Base-by-base conservation (phyloP, 2,329 filamentous ascomycete species). In the Trichoderma cornu-damae region DNA sequence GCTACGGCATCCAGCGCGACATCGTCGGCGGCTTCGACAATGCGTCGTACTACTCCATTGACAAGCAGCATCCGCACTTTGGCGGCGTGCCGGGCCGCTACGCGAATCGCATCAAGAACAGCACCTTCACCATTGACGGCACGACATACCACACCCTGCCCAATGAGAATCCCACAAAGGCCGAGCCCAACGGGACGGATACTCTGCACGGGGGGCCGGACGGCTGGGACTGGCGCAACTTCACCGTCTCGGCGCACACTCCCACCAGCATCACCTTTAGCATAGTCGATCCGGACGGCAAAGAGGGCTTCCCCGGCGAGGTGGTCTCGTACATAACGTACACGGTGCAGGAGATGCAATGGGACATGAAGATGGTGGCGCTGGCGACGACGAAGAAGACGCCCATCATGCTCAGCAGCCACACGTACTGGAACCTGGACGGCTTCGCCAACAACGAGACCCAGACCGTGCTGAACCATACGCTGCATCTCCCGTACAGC, bases 351-450 rank as follows among this genome's bases (percentile, higher is more conserved):
- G 81, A 84, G 26, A 76, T 79, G 68, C 81, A 83, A 47, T 91
- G 88, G 87, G 79, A 88, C 66, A 78, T 90, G 65, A 86, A 83
- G 72, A 90, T 92, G 78, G 74, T 85, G 12, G 88, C 88, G 38
- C 70, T 87, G 56, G 77, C 88, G 3, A 84, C 85, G 7, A 89
- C 86, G 28, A 83, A 88, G 73, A 86, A 85, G 74, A 92, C 89
- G 5, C 89, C 89, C 48, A 90, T 93, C 70, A 92, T 93, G 88
- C 78, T 93, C 58, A 88, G 81, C 68, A 80, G 76, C 63, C 78
- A 89, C 76, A 83, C 82, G 6, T 93, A 93, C 78, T 93, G 88
- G 89, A 92, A 92, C 69, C 77, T 93, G 43, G 88, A 92, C 66
- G 89, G 85, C 32, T 93, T 88, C 66, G 79, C 86, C 66, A 90